These are phyloP conservation scores for Aspergillus glaucus DNA, from an alignment of 2,329 filamentous ascomycete species.

Conservation along the genomic window DNA sequence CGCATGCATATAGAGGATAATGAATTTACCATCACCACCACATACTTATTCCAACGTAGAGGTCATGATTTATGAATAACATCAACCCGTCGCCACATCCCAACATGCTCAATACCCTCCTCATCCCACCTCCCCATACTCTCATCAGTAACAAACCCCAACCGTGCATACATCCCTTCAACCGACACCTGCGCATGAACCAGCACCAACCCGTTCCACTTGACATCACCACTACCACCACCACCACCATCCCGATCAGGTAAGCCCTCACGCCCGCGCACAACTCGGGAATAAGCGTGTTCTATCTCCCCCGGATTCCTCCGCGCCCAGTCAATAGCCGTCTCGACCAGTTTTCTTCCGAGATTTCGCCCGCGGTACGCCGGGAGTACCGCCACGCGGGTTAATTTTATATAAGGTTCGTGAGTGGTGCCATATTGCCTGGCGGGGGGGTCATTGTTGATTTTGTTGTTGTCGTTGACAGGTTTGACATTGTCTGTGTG, in stretches of 20 bases:
- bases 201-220: slow-evolving; percentile 69
- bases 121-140: slow-evolving; percentile 72
- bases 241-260: slow-evolving; percentile 18
- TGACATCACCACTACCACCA: slow-evolving; percentile 41
- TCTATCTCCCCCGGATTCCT: slow-evolving; percentile 50
- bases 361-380: slow-evolving; percentile 62
- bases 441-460: slow-evolving; percentile 36
- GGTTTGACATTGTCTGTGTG: background rate
- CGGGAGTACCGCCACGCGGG: slow-evolving; percentile 64
- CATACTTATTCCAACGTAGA: background rate
- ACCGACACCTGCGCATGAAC: slow-evolving; percentile 70
- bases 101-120: slow-evolving; percentile 77
- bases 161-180: slow-evolving; percentile 58
- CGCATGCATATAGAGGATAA: slow-evolving; percentile 4
- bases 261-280: background rate
- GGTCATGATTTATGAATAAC: slow-evolving; percentile 2
- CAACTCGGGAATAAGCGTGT: slow-evolving; percentile 10
- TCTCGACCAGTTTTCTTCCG: slow-evolving; percentile 59
- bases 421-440: too few species aligned
- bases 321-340: slow-evolving; percentile 61
- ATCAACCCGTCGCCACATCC: slow-evolving; percentile 62
- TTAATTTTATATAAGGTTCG: slow-evolving; percentile 74
- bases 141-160: slow-evolving; percentile 70
- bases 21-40: background rate
- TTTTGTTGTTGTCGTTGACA: too few species aligned